Evolutionary conservation across 1,284 basidiomycete species (phyloP).

Genomic region (Rhodotorula sp.): DNA sequence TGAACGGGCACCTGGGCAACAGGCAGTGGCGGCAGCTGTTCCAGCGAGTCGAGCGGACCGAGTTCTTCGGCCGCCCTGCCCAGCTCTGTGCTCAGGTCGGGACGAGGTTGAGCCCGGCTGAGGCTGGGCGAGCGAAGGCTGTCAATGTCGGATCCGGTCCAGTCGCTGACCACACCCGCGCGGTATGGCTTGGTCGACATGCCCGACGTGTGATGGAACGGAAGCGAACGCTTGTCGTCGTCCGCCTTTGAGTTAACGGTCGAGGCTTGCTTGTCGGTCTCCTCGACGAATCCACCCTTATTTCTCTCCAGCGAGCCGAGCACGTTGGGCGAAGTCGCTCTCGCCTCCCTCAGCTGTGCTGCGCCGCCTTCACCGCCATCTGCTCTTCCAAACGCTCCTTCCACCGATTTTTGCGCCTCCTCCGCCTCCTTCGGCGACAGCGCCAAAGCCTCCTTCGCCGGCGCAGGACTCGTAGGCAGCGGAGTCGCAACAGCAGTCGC

Average conservation of each 20-base stretch:
- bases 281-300: neutral
- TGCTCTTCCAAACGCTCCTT: neutral
- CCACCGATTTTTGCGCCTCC: neutral
- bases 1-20: neutral
- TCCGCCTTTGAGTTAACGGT: neutral
- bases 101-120: neutral
- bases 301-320: neutral
- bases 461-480: neutral
- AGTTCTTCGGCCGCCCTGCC: constrained; percentile 4
- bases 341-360: neutral
- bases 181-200: constrained; percentile 16
- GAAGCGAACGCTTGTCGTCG: neutral
- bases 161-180: constrained; percentile 19
- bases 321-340: too few species aligned
- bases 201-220: constrained; percentile 8
- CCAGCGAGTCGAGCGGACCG: neutral
- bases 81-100: neutral
- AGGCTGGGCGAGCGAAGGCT: neutral
- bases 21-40: neutral
- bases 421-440: too few species aligned
- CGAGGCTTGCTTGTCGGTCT: neutral
- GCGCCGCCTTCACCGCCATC: neutral
- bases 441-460: neutral
- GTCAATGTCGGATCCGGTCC: neutral
- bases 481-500: neutral